phyloP scores from a whole-genome alignment of 2,329 filamentous ascomycete species.

The Colletotrichum cereale region DNA sequence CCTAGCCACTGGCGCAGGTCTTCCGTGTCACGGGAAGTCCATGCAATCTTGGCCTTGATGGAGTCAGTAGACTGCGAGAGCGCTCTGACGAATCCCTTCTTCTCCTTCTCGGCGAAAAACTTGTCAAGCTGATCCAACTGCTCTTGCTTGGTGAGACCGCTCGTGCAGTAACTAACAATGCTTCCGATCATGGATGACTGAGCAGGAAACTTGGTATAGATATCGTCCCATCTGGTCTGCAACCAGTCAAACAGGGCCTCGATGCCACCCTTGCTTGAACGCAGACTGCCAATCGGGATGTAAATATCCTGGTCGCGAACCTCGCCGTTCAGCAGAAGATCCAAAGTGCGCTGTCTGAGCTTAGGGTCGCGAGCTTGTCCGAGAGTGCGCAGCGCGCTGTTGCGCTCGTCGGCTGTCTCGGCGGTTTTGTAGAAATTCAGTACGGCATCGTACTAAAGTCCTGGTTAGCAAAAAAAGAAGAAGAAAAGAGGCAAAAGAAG shows the following conservation, averaged over 20 bases:
- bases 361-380: conserved; percentile 83
- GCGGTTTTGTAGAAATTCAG: conserved; percentile 68
- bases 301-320: conserved; percentile 97
- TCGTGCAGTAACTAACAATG: conserved; percentile 85
- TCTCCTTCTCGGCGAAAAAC: conserved; percentile 87
- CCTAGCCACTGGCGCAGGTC: conserved; percentile 74
- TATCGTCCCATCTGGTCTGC: conserved; percentile 87
- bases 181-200: conserved; percentile 86
- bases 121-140: conserved; percentile 81
- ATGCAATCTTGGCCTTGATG: conserved; percentile 85
- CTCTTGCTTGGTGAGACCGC: conserved; percentile 81
- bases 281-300: conserved; percentile 84
- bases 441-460: conserved; percentile 76
- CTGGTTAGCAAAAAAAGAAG: conserved; percentile 32
- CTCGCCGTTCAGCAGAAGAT: conserved; percentile 79
- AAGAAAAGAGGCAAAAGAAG: no score
- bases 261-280: conserved; percentile 82
- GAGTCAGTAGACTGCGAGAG: conserved; percentile 91
- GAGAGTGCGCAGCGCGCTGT: conserved; percentile 86
- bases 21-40: conserved; percentile 80
- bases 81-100: conserved; percentile 86
- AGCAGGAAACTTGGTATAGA: conserved; percentile 87
- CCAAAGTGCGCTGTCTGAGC: conserved; percentile 85
- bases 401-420: conserved; percentile 78
- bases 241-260: conserved; percentile 86